These are phyloP conservation scores for Stephania japonica DNA, from an alignment of 164 flowering plant genomes.

Conservation along the genomic window DNA sequence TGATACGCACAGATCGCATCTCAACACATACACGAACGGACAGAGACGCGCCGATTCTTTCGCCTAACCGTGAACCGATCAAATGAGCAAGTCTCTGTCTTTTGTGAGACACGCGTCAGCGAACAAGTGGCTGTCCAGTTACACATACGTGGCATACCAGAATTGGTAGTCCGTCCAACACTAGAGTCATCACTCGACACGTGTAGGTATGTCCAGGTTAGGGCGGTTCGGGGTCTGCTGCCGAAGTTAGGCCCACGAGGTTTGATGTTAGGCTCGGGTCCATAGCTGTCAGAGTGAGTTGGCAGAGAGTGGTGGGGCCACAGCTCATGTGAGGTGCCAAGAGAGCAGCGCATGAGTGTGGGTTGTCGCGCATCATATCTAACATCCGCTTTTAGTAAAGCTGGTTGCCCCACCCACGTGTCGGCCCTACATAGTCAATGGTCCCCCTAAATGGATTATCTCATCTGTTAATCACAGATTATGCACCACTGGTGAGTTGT, in stretches of 20 bases:
- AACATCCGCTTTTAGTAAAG: not conserved
- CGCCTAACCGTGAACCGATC: too few species aligned
- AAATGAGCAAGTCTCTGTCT: not conserved
- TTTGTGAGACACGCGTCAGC: not conserved
- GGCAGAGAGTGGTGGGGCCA: not conserved
- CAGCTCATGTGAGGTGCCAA: not conserved
- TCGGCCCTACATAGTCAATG: not conserved
- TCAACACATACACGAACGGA: too few species aligned
- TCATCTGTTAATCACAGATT: too few species aligned
- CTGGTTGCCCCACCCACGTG: not conserved
- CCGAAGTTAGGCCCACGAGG: too few species aligned
- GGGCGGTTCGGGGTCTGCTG: slow-evolving; percentile 1
- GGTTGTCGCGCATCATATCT: slow-evolving; percentile 22
- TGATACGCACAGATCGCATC: too few species aligned
- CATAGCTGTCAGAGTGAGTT: not conserved
- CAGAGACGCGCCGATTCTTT: too few species aligned
- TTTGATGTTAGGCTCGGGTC: too few species aligned
- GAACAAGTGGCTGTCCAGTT: not conserved
- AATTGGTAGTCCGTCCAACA: not conserved
- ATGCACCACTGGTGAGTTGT: too few species aligned
- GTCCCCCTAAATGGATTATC: not conserved
- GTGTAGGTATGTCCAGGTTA: slow-evolving; percentile 7
- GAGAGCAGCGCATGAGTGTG: slow-evolving; percentile 13
- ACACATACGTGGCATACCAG: not conserved
- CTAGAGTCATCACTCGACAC: slow-evolving; percentile 2